These are phyloP conservation scores for Penicillium paxilli DNA, from an alignment of 495 filamentous ascomycete species.

Conservation along the genomic window DNA sequence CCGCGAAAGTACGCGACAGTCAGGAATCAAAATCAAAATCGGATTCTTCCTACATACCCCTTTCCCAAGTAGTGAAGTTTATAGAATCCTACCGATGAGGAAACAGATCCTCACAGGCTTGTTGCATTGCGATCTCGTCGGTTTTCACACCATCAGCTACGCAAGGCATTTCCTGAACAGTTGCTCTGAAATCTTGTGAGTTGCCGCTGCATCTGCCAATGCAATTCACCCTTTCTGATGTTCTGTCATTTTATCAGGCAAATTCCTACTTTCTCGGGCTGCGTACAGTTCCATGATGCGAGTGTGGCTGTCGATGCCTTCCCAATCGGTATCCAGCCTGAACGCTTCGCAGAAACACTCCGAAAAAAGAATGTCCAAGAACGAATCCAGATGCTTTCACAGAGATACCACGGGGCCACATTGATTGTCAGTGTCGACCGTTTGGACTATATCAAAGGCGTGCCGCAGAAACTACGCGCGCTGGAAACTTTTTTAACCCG, in stretches of 20 bases:
- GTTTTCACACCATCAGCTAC: slow-evolving; percentile 97
- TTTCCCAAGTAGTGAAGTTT: slow-evolving; percentile 96
- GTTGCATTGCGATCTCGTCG: slow-evolving; percentile 86
- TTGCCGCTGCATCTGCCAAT: slow-evolving; percentile 71
- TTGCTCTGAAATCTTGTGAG: slow-evolving; percentile 85
- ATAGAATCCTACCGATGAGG: slow-evolving; percentile 87
- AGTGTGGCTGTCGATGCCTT: slow-evolving; percentile 83
- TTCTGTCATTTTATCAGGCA: slow-evolving; percentile 30
- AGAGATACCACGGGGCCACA: slow-evolving; percentile 92
- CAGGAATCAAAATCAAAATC: slow-evolving; percentile 84
- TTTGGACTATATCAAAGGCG: slow-evolving; percentile 96
- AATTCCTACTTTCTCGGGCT: too few species aligned
- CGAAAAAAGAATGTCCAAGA: slow-evolving; percentile 83
- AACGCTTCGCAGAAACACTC: slow-evolving; percentile 87
- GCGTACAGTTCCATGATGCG: too few species aligned
- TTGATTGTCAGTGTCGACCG: slow-evolving; percentile 94
- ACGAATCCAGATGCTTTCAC: slow-evolving; percentile 78
- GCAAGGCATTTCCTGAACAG: slow-evolving; percentile 90
- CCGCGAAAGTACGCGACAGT: slow-evolving; percentile 73
- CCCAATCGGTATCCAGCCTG: slow-evolving; percentile 94
- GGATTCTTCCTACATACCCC: slow-evolving; percentile 97
- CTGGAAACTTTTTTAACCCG: slow-evolving; percentile 94
- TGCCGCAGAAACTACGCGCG: slow-evolving; percentile 92
- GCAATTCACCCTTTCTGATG: slow-evolving; percentile 63
- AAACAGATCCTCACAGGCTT: slow-evolving; percentile 83